Percentiles rank a stretch among this genome's conserved stretches.
Evolutionary conservation across 2,329 filamentous ascomycete genomes (phyloP).

Genomic region (Cercospora sp.): DNA sequence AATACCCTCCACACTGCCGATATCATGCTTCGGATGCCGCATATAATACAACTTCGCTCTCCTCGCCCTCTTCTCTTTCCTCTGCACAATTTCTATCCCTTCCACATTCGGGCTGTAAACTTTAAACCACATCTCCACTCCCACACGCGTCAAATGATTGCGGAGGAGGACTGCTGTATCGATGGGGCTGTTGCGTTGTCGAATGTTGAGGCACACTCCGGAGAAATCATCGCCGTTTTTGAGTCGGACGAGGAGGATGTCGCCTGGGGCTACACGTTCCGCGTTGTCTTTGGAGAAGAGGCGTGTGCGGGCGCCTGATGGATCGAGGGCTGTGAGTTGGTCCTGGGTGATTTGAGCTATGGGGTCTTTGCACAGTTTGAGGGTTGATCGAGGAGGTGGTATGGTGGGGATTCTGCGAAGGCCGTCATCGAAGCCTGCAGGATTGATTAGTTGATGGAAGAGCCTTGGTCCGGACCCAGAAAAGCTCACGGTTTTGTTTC

Average conservation of each 20-base stretch:
- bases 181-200: slow-evolving; percentile 67
- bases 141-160: slow-evolving; percentile 80
- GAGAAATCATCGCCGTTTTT: slow-evolving; percentile 85
- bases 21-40: slow-evolving; percentile 82
- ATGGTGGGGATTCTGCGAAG: slow-evolving; percentile 37
- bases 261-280: slow-evolving; percentile 78
- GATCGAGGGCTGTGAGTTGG: slow-evolving; percentile 77
- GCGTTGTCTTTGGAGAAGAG: slow-evolving; percentile 77
- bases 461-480: neutral
- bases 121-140: slow-evolving; percentile 98
- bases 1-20: slow-evolving; percentile 79
- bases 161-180: slow-evolving; percentile 86
- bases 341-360: slow-evolving; percentile 64
- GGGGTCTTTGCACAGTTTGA: slow-evolving; percentile 63
- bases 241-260: slow-evolving; percentile 86
- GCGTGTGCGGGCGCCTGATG: slow-evolving; percentile 74
- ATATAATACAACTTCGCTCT: slow-evolving; percentile 88
- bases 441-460: neutral
- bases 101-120: slow-evolving; percentile 86
- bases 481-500: slow-evolving; percentile 37
- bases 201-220: slow-evolving; percentile 84
- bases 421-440: slow-evolving; percentile 34
- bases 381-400: slow-evolving; percentile 57
- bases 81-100: slow-evolving; percentile 90
- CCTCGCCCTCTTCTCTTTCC: slow-evolving; percentile 78